Conservation (phyloP, 768 basidiomycete species). For the Suillus subluteus region DNA sequence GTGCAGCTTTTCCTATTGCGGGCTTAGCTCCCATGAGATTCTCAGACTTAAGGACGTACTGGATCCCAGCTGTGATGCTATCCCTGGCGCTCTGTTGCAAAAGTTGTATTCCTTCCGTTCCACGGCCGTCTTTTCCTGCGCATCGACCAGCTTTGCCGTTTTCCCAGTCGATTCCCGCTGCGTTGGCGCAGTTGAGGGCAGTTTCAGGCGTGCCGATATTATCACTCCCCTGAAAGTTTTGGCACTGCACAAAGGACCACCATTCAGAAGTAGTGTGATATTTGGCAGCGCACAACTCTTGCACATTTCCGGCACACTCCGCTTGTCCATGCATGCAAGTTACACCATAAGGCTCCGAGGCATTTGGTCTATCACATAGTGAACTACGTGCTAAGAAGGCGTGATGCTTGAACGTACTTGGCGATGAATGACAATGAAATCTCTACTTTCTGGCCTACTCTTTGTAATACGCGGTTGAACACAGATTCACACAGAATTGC, state of each 20-base stretch:
- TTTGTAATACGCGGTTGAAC: conserved; percentile 71
- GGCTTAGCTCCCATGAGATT: conserved; percentile 14
- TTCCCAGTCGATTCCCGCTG: conserved; percentile 72
- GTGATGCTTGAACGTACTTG: conserved; percentile 49
- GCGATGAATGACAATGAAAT: conserved; percentile 76
- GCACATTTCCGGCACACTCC: conserved; percentile 89
- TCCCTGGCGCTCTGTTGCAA: conserved; percentile 59
- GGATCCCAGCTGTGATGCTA: conserved; percentile 52
- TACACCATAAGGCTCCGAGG: conserved; percentile 75
- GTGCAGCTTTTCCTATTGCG: conserved; percentile 80
- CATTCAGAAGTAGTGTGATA: conserved; percentile 58
- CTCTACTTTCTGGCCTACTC: conserved; percentile 66
- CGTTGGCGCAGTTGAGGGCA: conserved; percentile 66
- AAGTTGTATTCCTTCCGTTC: conserved; percentile 63
- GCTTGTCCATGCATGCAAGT: conserved; percentile 77
- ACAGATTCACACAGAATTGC: conserved; percentile 79
- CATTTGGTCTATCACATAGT: conserved; percentile 53
- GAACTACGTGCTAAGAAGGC: conserved; percentile 16
- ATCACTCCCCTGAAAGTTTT: conserved; percentile 65
- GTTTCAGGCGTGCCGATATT: conserved; percentile 68
- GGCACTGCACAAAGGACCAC: conserved; percentile 86
- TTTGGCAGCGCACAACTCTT: conserved; percentile 81
- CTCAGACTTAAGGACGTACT: conserved; percentile 42
- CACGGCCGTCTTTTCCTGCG: conserved; percentile 62
- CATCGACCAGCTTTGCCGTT: conserved; percentile 57